Conservation (phyloP, 768 basidiomycete species). For the Phaeotremella fagi region DNA sequence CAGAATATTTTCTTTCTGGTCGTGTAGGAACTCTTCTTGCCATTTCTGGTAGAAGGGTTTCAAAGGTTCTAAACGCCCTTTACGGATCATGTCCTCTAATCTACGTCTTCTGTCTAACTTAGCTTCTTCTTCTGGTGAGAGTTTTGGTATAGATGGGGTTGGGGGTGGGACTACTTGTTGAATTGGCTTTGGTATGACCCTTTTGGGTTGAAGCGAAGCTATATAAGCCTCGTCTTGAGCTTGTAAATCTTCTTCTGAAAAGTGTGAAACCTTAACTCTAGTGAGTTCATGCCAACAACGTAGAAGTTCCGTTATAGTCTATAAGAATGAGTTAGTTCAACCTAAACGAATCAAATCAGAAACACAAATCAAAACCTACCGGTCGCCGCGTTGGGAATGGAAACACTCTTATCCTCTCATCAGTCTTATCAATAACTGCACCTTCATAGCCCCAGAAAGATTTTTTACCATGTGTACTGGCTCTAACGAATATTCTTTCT, state of each 20-base stretch:
- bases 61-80: slow-evolving; percentile 75
- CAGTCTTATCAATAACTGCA: slow-evolving; percentile 66
- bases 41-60: slow-evolving; percentile 78
- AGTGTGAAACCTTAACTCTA: slow-evolving; percentile 73
- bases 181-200: slow-evolving; percentile 55
- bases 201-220: slow-evolving; percentile 73
- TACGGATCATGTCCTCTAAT: slow-evolving; percentile 83
- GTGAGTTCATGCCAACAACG: slow-evolving; percentile 84
- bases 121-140: slow-evolving; percentile 75
- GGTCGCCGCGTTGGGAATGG: slow-evolving; percentile 95
- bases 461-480: slow-evolving; percentile 76
- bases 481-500: slow-evolving; percentile 87
- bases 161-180: slow-evolving; percentile 48
- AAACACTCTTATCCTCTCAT: slow-evolving; percentile 78
- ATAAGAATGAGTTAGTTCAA: neutral
- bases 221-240: slow-evolving; percentile 85
- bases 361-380: slow-evolving; percentile 54
- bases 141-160: slow-evolving; percentile 56
- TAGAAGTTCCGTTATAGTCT: slow-evolving; percentile 85
- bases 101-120: slow-evolving; percentile 75
- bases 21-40: slow-evolving; percentile 56
- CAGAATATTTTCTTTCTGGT: slow-evolving; percentile 70
- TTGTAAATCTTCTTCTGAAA: slow-evolving; percentile 76
- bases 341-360: no score
- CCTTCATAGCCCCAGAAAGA: slow-evolving; percentile 88